A percentile compares a stretch with the other conserved stretches of the same genome.
These are phyloP conservation scores for Fusarium sp. DNA, from an alignment of 2,329 filamentous ascomycete species.

Conservation along the genomic window DNA sequence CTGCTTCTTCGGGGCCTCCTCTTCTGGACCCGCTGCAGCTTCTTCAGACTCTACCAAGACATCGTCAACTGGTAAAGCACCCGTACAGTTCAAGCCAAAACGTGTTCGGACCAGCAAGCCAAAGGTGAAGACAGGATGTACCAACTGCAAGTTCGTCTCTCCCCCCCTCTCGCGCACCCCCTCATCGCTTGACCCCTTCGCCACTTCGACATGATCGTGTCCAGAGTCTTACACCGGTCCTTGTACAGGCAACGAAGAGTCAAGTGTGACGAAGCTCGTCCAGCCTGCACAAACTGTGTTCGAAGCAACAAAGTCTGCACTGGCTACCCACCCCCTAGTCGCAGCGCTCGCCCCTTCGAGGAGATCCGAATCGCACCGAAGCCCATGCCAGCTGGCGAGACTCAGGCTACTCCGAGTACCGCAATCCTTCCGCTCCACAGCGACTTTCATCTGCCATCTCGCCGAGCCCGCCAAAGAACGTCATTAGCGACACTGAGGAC, in stretches of 20 bases:
- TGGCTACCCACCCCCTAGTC: constrained; percentile 71
- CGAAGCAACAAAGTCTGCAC: constrained; percentile 69
- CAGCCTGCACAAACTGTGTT: constrained; percentile 70
- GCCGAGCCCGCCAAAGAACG: constrained; percentile 43
- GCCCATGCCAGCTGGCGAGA: constrained; percentile 48
- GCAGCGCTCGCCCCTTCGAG: constrained; percentile 59
- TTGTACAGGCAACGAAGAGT: constrained; percentile 66
- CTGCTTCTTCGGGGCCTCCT: constrained; percentile 9
- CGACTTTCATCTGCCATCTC: constrained; percentile 48
- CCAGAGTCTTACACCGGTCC: constrained; percentile 36
- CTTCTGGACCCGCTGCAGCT: constrained; percentile 9
- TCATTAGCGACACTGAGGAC: constrained; percentile 29
- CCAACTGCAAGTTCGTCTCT: constrained; percentile 73
- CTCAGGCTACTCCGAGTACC: constrained; percentile 27
- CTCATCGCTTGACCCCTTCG: constrained; percentile 2
- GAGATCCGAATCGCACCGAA: constrained; percentile 64
- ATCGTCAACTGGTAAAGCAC: background rate
- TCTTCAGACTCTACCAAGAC: constrained; percentile 12
- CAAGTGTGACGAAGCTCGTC: constrained; percentile 75
- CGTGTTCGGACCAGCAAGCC: constrained; percentile 66
- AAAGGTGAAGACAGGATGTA: constrained; percentile 75
- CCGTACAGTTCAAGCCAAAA: constrained; percentile 47
- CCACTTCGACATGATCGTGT: constrained; percentile 16
- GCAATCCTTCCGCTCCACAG: constrained; percentile 31
- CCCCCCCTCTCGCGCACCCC: background rate